These are phyloP conservation scores for Backusella morwellensis DNA, from an alignment of 192 early-diverging fungal species.

Conservation along the genomic window DNA sequence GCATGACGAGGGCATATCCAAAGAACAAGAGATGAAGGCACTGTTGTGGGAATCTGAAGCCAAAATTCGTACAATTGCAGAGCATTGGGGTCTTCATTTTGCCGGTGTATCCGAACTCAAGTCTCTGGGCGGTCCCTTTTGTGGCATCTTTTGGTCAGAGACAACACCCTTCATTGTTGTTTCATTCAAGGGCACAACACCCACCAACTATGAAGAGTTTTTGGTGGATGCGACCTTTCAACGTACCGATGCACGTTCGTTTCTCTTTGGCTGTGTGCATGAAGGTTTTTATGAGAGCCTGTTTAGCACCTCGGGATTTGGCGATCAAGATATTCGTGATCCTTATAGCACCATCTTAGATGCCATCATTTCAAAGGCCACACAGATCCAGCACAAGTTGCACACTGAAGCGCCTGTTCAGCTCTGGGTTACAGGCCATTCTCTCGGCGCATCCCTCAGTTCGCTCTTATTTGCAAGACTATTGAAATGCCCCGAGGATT, in stretches of 20 bases:
- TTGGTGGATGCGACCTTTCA: constrained; percentile 44
- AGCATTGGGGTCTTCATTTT: constrained; percentile 39
- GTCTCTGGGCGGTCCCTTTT: constrained; percentile 44
- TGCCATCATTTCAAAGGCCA: constrained; percentile 27
- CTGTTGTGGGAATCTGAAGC: constrained; percentile 34
- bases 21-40: constrained; percentile 18
- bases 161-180: constrained; percentile 41
- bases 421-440: constrained; percentile 54
- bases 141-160: constrained; percentile 45
- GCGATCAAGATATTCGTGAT: constrained; percentile 22
- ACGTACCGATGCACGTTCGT: constrained; percentile 41
- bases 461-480: constrained; percentile 39
- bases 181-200: constrained; percentile 47
- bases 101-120: constrained; percentile 48
- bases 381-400: constrained; percentile 21
- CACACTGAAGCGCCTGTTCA: constrained; percentile 33
- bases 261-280: constrained; percentile 49
- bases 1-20: not conserved
- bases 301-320: constrained; percentile 33
- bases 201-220: constrained; percentile 45
- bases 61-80: constrained; percentile 27
- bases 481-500: constrained; percentile 29
- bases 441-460: constrained; percentile 45
- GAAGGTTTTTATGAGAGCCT: constrained; percentile 50
- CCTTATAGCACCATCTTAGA: constrained; percentile 41